These are phyloP conservation scores for Thermoascus crustaceus DNA, from an alignment of 2,329 filamentous ascomycete species.

Conservation along the genomic window DNA sequence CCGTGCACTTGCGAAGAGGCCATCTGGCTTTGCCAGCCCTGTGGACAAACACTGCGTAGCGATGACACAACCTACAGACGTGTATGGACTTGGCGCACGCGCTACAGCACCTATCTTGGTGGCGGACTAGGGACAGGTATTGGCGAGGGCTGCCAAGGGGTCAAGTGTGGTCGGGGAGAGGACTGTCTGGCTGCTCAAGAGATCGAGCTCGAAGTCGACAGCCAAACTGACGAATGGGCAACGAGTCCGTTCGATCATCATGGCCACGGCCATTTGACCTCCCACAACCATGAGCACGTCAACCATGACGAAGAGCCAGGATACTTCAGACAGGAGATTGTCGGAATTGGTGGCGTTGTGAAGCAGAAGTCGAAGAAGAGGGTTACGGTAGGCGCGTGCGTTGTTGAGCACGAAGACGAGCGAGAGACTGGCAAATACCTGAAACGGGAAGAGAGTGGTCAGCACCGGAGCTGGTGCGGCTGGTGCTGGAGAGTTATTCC, in stretches of 20 bases:
- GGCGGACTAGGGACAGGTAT: slow-evolving; percentile 77
- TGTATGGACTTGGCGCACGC: slow-evolving; percentile 83
- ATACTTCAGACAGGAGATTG: slow-evolving; percentile 79
- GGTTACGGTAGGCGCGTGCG: slow-evolving; percentile 72
- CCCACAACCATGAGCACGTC: slow-evolving; percentile 13
- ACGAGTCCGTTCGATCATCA: slow-evolving; percentile 33
- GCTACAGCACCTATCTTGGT: slow-evolving; percentile 70
- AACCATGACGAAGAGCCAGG: slow-evolving; percentile 48
- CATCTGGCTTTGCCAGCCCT: slow-evolving; percentile 81
- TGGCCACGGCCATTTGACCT: slow-evolving; percentile 9
- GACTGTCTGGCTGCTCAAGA: slow-evolving; percentile 67
- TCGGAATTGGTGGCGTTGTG: slow-evolving; percentile 79
- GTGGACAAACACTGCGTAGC: slow-evolving; percentile 59
- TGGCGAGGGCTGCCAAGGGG: slow-evolving; percentile 78
- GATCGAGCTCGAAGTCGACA: slow-evolving; percentile 77
- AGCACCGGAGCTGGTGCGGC: slow-evolving; percentile 74
- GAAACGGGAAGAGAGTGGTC: slow-evolving; percentile 59
- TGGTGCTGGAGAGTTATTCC: slow-evolving; percentile 79
- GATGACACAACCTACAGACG: slow-evolving; percentile 52
- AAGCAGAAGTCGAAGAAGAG: slow-evolving; percentile 83
- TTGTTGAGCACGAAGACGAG: slow-evolving; percentile 80
- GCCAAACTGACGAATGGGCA: slow-evolving; percentile 66
- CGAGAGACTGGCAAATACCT: slow-evolving; percentile 58
- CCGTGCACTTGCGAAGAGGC: slow-evolving; percentile 49
- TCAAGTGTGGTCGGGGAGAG: slow-evolving; percentile 74